Conservation (phyloP, 2,329 filamentous ascomycete genomes). For the Penicillium sp. region DNA sequence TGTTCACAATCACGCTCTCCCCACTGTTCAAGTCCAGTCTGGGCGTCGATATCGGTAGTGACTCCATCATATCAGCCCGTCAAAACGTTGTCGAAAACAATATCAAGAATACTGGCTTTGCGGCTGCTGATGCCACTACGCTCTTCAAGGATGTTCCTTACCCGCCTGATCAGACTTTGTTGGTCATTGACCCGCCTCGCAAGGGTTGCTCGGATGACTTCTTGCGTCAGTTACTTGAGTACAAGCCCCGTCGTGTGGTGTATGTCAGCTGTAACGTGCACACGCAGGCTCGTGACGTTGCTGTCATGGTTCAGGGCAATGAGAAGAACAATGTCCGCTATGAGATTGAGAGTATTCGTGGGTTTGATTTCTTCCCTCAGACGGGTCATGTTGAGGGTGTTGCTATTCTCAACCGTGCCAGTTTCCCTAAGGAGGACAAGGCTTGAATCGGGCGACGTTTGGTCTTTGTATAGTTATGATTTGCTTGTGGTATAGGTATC, state of each 20-base stretch:
- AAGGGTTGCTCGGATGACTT: slow-evolving; percentile 92
- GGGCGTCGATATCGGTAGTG: slow-evolving; percentile 82
- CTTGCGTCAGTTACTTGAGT: slow-evolving; percentile 72
- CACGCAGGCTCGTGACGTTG: slow-evolving; percentile 91
- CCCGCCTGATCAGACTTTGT: slow-evolving; percentile 74
- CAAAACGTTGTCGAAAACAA: slow-evolving; percentile 75
- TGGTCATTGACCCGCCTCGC: slow-evolving; percentile 94
- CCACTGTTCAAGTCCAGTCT: slow-evolving; percentile 73
- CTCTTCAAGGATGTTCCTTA: slow-evolving; percentile 76
- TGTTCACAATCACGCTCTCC: slow-evolving; percentile 93
- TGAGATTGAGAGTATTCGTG: slow-evolving; percentile 82
- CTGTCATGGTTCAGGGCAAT: slow-evolving; percentile 71
- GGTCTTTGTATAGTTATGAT: background rate
- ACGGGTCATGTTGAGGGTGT: slow-evolving; percentile 65
- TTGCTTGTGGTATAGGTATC: background rate
- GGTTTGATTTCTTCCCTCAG: slow-evolving; percentile 98
- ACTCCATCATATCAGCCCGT: slow-evolving; percentile 73
- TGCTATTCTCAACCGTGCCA: slow-evolving; percentile 52
- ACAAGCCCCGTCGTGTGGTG: slow-evolving; percentile 72
- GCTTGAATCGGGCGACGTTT: background rate
- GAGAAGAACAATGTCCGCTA: slow-evolving; percentile 53
- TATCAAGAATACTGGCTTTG: slow-evolving; percentile 73
- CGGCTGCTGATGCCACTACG: slow-evolving; percentile 78
- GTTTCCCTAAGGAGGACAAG: slow-evolving; percentile 14
- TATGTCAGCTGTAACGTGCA: slow-evolving; percentile 99